phyloP scores from a whole-genome alignment of 2,329 filamentous ascomycete genomes.

The Paracoccidioides brasiliensis region DNA sequence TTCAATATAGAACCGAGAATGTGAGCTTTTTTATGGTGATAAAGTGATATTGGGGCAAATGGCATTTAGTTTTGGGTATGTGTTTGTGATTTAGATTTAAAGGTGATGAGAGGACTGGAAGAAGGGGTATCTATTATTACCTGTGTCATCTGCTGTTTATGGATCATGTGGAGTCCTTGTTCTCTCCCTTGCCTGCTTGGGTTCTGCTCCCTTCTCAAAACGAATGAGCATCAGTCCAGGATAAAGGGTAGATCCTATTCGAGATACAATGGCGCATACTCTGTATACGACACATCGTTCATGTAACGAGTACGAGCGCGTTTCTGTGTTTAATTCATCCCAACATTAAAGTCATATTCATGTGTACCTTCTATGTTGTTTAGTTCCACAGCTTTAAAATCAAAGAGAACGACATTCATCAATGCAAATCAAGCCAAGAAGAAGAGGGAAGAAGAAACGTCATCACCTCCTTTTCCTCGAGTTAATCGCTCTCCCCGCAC shows the following conservation, averaged over 20 bases:
- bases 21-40: constrained; percentile 12
- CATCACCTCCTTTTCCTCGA: constrained; percentile 43
- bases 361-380: background rate
- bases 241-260: background rate
- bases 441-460: background rate
- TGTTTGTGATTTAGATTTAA: background rate
- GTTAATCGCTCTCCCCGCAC: constrained; percentile 78
- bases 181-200: too few relatives aligned
- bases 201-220: too few relatives aligned
- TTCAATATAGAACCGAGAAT: constrained; percentile 21
- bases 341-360: background rate
- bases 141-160: background rate
- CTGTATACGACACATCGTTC: background rate
- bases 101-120: background rate
- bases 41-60: constrained; percentile 6
- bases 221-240: too few relatives aligned
- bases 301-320: background rate
- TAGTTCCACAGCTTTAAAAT: background rate
- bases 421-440: background rate
- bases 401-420: background rate
- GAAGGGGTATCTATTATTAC: background rate
- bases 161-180: too few relatives aligned
- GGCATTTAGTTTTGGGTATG: constrained; percentile 7
- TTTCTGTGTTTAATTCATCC: background rate
- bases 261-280: background rate